Evolutionary conservation across 2,329 filamentous ascomycete species (phyloP), one percentile per base, ranked within the genome.

Genomic region (Beauveria scarabaeidicola): DNA sequence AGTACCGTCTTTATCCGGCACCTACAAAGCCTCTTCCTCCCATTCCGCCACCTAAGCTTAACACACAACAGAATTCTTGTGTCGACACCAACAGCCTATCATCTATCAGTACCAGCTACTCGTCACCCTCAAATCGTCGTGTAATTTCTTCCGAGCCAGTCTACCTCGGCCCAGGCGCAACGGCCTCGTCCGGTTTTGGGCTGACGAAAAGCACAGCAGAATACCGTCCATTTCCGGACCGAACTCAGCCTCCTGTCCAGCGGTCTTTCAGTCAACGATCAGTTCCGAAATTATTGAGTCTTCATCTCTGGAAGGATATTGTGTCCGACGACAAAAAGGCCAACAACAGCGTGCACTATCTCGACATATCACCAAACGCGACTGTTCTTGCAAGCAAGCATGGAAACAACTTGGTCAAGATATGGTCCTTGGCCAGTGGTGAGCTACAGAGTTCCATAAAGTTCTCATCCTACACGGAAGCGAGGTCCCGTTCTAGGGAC

Each of bases 341-440:
- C 38, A 67, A 71, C 50, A 69, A 69, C 15, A 65, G 66, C 6
- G 67, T 75, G 9, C 69, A 70, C 62, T 73, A 69, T 56, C 64
- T 75, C 29, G 73, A 76, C 62, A 65, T 73, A 5, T 74, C 73
- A 1, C 66, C 68, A 1, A 67, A 66, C 1, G 69, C 69, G 0
- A 66, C 69, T 5, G 69, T 69, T 10, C 63, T 76, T 2, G 73
- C 73, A 7, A 74, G 68, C 64, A 72, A 72, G 58, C 69, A 72
- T 41, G 70, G 70, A 29, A 71, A 97, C 70, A 87, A 89, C 61
- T 90, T 90, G 1, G 88, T 96, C 61, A 96, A 96, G 74, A 90
- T 97, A 58, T 97, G 91, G 88, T 90, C 90, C 9, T 79, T 87
- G 15, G 86, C 90, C 62, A 87, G 91, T 68, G 91, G 92, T 25